These are phyloP conservation scores for Graphiopsis chlorocephala DNA, from an alignment of 2,329 filamentous ascomycete species.

Conservation along the genomic window DNA sequence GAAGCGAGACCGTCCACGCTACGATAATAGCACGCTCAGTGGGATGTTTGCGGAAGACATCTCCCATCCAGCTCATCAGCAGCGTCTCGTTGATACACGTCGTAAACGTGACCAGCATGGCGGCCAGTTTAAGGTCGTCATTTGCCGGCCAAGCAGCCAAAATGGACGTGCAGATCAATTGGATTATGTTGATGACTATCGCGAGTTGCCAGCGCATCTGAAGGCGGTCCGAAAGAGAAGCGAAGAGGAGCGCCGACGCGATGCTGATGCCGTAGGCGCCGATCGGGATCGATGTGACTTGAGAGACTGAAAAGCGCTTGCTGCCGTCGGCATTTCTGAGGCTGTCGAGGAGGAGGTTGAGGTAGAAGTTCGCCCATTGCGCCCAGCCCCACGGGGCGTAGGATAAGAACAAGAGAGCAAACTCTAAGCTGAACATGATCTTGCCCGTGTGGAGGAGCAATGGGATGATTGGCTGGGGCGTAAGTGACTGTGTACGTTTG, in stretches of 20 bases:
- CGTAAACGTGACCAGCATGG: not conserved
- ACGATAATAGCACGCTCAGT: slow-evolving; percentile 10
- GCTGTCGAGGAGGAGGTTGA: slow-evolving; percentile 15
- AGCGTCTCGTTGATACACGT: slow-evolving; percentile 12
- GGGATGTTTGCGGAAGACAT: slow-evolving; percentile 2
- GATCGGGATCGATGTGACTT: slow-evolving; percentile 7
- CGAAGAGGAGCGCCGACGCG: slow-evolving; percentile 4
- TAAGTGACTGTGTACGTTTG: slow-evolving; percentile 11
- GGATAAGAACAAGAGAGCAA: slow-evolving; percentile 7
- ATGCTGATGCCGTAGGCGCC: slow-evolving; percentile 12
- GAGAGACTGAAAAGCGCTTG: slow-evolving; percentile 2
- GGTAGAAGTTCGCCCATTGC: slow-evolving; percentile 12
- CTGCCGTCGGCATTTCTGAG: slow-evolving; percentile 5
- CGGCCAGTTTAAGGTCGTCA: slow-evolving; percentile 2
- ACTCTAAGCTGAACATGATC: slow-evolving; percentile 7
- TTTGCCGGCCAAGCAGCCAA: slow-evolving; percentile 1
- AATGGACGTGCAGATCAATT: slow-evolving; percentile 5
- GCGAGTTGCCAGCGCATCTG: slow-evolving; percentile 16
- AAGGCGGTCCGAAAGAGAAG: slow-evolving; percentile 8
- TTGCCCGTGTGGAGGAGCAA: slow-evolving; percentile 1
- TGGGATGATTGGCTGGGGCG: not conserved
- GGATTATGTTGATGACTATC: slow-evolving; percentile 11
- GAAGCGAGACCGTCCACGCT: slow-evolving; percentile 10
- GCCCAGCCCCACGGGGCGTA: slow-evolving; percentile 16
- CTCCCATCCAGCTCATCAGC: slow-evolving; percentile 14